Base-by-base conservation (phyloP, 2,329 filamentous ascomycete species). In the Intubia oerlemansii region DNA sequence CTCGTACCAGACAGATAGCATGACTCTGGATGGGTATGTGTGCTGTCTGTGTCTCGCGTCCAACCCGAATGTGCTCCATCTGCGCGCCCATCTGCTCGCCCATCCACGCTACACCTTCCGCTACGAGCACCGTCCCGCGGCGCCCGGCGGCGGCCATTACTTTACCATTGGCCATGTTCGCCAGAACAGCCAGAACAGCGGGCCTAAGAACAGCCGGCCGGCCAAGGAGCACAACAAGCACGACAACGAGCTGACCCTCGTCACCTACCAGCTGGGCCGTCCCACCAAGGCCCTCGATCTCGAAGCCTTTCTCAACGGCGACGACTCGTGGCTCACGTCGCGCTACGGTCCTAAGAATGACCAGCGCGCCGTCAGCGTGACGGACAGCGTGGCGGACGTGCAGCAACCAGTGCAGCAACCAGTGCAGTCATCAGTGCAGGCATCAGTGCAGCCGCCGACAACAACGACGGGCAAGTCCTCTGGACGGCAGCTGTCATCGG, bases 11-110 rank as follows among this genome's bases (percentile, higher is more conserved):
- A 46, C 47, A 25, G 50, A 62, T 36, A 47, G 56, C 32, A 43
- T 65, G 23, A 45, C 48, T 3, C 44, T 63, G n/a, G 53, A 61
- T 19, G 54, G 46, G 17, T 62, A 55, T 38, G 47, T 52, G 25
- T 69, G 64, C 42, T 48, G 66, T 29, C 44, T 54, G 17, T 69
- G 64, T 38, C 56, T 54, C 17, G 50, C 50, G 3, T 43, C 49
- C 14, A 56, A 65, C 34, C 46, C 54, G 15, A 55, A 56, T 7
- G 47, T 67, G 34, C 40, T 43, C n/a, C 50, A 57, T 35, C 44
- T 69, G 33, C 51, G 55, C 31, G 42, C 50, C 17, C 64, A 69
- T 36, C 42, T 66, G n/a, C 42, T 51, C 26, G 47, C 42, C 22
- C 62, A 67, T 38, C 40, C 50, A 4, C 49, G 56, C 24, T 63